These are phyloP conservation scores for Diaporthe longicolla DNA, from an alignment of 2,329 filamentous ascomycete genomes.

Conservation along the genomic window DNA sequence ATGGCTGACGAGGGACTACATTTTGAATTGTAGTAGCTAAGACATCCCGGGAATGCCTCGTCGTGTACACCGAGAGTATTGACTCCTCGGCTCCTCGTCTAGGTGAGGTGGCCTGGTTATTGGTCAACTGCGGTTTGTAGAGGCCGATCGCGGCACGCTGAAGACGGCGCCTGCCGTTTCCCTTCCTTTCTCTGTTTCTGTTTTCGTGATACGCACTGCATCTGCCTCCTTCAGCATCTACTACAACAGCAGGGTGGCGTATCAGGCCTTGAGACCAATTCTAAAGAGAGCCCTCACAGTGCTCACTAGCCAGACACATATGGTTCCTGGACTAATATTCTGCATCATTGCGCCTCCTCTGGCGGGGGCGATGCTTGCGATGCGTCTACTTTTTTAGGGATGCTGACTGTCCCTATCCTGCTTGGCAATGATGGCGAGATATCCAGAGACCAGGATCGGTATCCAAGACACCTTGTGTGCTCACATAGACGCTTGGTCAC, in stretches of 20 bases:
- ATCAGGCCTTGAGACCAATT: background rate
- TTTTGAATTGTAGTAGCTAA: background rate
- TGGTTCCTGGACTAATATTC: background rate
- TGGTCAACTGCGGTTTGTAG: background rate
- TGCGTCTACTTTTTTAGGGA: background rate
- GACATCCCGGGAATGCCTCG: background rate
- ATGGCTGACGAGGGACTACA: background rate
- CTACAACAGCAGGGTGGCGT: background rate
- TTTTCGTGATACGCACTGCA: background rate
- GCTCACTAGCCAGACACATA: background rate
- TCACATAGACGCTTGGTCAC: background rate
- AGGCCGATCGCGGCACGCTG: background rate
- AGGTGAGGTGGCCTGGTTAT: background rate
- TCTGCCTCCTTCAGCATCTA: background rate
- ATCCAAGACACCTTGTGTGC: background rate
- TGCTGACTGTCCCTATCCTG: background rate
- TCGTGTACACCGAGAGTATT: background rate
- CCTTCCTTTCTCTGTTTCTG: too few species aligned
- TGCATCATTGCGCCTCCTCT: background rate
- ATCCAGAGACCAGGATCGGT: background rate
- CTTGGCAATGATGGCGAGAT: background rate
- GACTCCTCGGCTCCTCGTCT: background rate
- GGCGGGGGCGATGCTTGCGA: background rate
- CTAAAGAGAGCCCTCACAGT: background rate
- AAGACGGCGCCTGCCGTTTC: background rate